Conservation (phyloP, 2,329 filamentous ascomycete species). For the Aspergillus cejpii region DNA sequence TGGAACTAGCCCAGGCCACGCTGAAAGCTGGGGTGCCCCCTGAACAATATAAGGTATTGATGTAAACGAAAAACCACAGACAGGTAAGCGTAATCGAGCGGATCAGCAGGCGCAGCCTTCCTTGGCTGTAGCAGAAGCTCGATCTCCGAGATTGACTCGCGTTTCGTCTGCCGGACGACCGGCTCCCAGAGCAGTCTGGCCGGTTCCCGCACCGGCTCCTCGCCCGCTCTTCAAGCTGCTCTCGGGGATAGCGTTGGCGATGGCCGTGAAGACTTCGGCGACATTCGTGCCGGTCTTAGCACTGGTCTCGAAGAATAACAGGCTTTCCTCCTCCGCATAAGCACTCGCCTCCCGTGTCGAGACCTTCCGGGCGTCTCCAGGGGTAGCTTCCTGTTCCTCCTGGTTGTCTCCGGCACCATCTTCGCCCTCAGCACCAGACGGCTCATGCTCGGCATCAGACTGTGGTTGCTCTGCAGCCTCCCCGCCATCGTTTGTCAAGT, state of each 20-base stretch:
- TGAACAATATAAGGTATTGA: not conserved
- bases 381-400: constrained; percentile 54
- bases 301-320: constrained; percentile 96
- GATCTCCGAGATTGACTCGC: constrained; percentile 74
- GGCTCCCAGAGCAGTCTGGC: constrained; percentile 52
- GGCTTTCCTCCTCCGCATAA: constrained; percentile 88
- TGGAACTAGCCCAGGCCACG: not conserved
- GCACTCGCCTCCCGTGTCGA: constrained; percentile 82
- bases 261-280: constrained; percentile 92
- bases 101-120: constrained; percentile 81
- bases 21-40: not conserved
- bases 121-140: constrained; percentile 68
- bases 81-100: not conserved
- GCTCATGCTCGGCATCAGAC: constrained; percentile 37
- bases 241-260: constrained; percentile 96
- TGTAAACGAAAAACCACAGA: constrained; percentile 2
- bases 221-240: constrained; percentile 86
- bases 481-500: constrained; percentile 60
- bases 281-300: constrained; percentile 96
- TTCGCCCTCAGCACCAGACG: constrained; percentile 27
- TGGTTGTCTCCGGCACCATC: constrained; percentile 45
- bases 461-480: constrained; percentile 39
- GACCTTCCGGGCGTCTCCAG: constrained; percentile 75
- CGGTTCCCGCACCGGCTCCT: constrained; percentile 58
- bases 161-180: constrained; percentile 45